These are phyloP conservation scores for Geotrichum cucujoidarum DNA, from an alignment of 1,139 yeast species.

Conservation along the genomic window DNA sequence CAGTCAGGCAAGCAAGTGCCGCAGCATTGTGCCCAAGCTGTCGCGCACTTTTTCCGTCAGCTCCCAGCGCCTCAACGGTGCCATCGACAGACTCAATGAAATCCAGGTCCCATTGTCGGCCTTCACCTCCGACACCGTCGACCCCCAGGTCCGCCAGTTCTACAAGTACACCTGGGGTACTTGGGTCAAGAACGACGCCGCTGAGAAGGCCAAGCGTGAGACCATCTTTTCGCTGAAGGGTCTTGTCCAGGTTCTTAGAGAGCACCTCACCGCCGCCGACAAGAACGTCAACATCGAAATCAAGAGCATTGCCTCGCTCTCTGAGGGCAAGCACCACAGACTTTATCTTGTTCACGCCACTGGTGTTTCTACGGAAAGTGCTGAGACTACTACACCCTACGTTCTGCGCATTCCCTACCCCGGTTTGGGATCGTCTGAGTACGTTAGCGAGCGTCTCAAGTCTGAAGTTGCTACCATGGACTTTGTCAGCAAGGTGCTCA, in stretches of 20 bases:
- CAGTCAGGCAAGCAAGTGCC: not conserved
- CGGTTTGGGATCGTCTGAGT: conserved; percentile 52
- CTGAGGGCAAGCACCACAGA: conserved; percentile 92
- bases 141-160: conserved; percentile 67
- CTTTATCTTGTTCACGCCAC: conserved; percentile 52
- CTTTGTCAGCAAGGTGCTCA: conserved; percentile 48
- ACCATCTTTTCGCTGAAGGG: conserved; percentile 86
- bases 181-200: conserved; percentile 76
- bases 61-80: conserved; percentile 5
- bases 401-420: conserved; percentile 78
- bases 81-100: conserved; percentile 11
- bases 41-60: conserved; percentile 10
- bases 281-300: conserved; percentile 41
- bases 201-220: conserved; percentile 66
- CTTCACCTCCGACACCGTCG: conserved; percentile 46
- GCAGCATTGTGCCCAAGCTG: not conserved
- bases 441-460: conserved; percentile 62
- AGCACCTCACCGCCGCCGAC: conserved; percentile 29
- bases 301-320: conserved; percentile 74
- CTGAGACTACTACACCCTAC: conserved; percentile 34
- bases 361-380: conserved; percentile 14
- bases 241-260: conserved; percentile 39
- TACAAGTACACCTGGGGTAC: conserved; percentile 93
- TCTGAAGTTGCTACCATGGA: conserved; percentile 94
- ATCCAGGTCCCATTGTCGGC: conserved; percentile 20